Evolutionary conservation across 352 stramenopile species (phyloP), one percentile per base, ranked within the genome.

Genomic region (Blastocystis sp.): DNA sequence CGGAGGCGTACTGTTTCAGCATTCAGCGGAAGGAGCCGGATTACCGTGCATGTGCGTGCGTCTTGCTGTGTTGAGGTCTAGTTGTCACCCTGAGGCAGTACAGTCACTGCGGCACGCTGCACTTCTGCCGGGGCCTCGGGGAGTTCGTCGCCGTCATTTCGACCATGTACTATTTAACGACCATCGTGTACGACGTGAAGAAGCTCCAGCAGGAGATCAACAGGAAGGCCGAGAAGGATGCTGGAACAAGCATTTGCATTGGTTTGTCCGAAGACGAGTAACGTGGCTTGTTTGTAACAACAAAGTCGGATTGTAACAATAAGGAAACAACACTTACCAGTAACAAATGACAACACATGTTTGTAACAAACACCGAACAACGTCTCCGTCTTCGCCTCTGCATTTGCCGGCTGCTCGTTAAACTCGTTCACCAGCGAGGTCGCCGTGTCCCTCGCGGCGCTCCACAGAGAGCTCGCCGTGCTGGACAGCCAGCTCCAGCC

Each of bases 401-500:
- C 48, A 17, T 57, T 14, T 14, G 48, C 48, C 6, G 48, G 6
- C 6, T 7, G 48, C 48, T 57, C 48, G 14, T 57, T 69, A n/a
- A 84, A 84, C 61, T 84, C 74, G 6, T 34, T 24, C 38, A 59
- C 57, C 21, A 84, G 21, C 42, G 74, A 84, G 42, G 14, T 84
- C 24, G 74, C 74, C 17, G 74, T 84, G 42, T 70, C 57, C 38
- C 24, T 64, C 43, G 74, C 74, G 4, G 57, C 60, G 42, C 10
- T 70, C 74, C 74, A 84, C 17, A 68, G 34, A 9, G 74, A 69
- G 10, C 38, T 84, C 42, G 74, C 74, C 21, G 74, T 69, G 3
- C 52, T 45, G n/a, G 74, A 68, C 21, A 84, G 24, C 74, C 74
- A 84, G 7, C 17, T 68, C 74, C 74, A 84, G 34, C 74, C 74